A percentile compares a stretch with the other conserved stretches of the same genome.
These are phyloP conservation scores for Mortierella claussenii DNA, from an alignment of 192 early-diverging fungal genomes.

Conservation along the genomic window DNA sequence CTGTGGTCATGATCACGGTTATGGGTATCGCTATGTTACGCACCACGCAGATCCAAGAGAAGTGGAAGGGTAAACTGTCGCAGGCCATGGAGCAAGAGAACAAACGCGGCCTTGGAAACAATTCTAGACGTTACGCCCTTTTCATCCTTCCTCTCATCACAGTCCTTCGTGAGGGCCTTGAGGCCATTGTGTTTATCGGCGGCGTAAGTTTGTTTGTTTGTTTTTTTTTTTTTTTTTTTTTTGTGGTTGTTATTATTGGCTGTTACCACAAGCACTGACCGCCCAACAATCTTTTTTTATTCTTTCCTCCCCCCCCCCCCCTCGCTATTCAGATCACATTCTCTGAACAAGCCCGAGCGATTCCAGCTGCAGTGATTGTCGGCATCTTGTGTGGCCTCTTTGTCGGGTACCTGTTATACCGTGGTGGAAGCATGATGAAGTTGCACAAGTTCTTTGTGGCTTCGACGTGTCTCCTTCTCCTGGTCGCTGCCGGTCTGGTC, in stretches of 20 bases:
- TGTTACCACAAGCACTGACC: not conserved
- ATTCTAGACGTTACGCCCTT: constrained; percentile 67
- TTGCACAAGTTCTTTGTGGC: constrained; percentile 81
- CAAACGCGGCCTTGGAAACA: constrained; percentile 29
- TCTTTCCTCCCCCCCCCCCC: not conserved
- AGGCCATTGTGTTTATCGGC: constrained; percentile 89
- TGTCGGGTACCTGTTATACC: constrained; percentile 81
- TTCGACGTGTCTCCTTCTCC: constrained; percentile 75
- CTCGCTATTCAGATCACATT: constrained; percentile 61
- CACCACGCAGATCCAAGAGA: constrained; percentile 75
- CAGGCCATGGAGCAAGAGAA: constrained; percentile 58
- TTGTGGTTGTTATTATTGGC: not conserved
- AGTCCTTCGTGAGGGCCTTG: constrained; percentile 86
- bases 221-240: not conserved
- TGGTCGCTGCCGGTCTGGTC: constrained; percentile 83
- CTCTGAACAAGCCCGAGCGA: constrained; percentile 66
- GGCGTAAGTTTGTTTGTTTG: constrained; percentile 64
- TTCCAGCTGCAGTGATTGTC: constrained; percentile 80
- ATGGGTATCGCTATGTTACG: constrained; percentile 87
- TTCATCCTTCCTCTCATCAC: constrained; percentile 89
- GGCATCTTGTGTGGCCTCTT: constrained; percentile 73
- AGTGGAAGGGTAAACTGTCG: constrained; percentile 78
- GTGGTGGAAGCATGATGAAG: constrained; percentile 65
- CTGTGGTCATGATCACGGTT: constrained; percentile 75
- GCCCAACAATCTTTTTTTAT: not conserved